Base-by-base conservation (phyloP, 331 rosid species). In the Telfairia occidentalis region DNA sequence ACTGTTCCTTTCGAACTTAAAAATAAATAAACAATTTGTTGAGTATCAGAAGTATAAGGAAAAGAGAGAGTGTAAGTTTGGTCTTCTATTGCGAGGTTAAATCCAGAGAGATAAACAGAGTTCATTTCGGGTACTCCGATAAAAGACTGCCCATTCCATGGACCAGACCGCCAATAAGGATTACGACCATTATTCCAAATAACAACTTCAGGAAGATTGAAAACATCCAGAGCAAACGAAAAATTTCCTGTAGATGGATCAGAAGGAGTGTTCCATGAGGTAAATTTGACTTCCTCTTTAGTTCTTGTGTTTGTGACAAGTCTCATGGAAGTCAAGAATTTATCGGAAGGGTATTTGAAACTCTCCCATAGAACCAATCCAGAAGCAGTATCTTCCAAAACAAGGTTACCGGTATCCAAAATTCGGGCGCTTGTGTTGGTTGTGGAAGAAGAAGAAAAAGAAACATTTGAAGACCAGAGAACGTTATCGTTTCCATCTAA, bases 61-160 rank as follows among this genome's bases (percentile, higher is more conserved):
- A 24, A 4, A 0, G 64, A 60, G n/a, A 40, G 5, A 13, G 13
- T 13, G n/a, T 73, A 46, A 9, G 2, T 18, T 52, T 29, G 21
- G 10, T 24, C n/a, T 24, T 58, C 3, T 0, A 40, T 38, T 4
- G 21, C 81, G 0, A 84, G 43, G 75, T 0, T 74, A 80, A 82
- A 84, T 13, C 88, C 86, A 49, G 80, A 70, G 12, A 78, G 34
- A 77, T 84, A 82, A 42, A 79, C 80, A 30, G 86, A 66, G 24
- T 81, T 6, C 90, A 87, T 84, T 0, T 49, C 24, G 3, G 86
- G 83, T n/a, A 76, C 9, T 26, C 90, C 90, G 3, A 84, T 73
- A 28, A 87, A 87, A 43, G 77, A 10, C 58, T 81, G 76, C 9
- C 85, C 83, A 37, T 86, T 84, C 90, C 90, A 86, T 28, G 86